Evolutionary conservation across 352 stramenopile genomes (phyloP), one percentile per base, ranked within the genome.

Genomic region (Globisporangium nagaii): DNA sequence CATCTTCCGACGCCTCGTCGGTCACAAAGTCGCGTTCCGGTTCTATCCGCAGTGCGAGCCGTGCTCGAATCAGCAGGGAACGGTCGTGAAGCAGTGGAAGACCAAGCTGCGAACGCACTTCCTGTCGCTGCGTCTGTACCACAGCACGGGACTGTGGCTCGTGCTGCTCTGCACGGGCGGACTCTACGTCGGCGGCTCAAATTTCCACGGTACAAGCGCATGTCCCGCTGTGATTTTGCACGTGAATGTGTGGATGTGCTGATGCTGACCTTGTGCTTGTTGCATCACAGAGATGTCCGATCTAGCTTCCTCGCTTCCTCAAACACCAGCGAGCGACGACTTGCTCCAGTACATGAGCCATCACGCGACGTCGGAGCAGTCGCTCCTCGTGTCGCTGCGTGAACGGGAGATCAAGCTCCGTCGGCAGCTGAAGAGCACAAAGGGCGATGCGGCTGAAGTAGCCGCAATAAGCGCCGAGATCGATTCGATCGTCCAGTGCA

Each of bases 21-120:
- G 82, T 0, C 59, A 64, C 1, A 76, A 89, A 51, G 83, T 84
- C 15, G 54, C 52, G 4, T 89, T 89, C 48, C 82, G 82, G 13
- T 95, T 90, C 61, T 95, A 93, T 46, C 84, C 84, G 34, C 84
- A 95, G 62, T 95, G 84, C 50, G 71, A 86, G 43, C 58, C 70
- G 36, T 95, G 84, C 67, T 95, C 84, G 25, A 95, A 92, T 62
- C 67, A 86, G 50, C 82, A 90, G 50, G 68, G 59, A 11, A 65
- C 51, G 7, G 66, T 85, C 15, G 82, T 90, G 31, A 89, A 88
- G 56, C 70, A 81, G 44, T 79, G 58, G 55, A 78, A 75, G 65
- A 71, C 61, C 48, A 88, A 73, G 32, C 63, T 92, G 30, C 81
- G 84, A 48, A 68, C 81, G 40, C 84, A 95, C 45, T 46, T 93